These are phyloP conservation scores for Gossypium trilobum DNA, from an alignment of 441 rosid species.

Conservation along the genomic window DNA sequence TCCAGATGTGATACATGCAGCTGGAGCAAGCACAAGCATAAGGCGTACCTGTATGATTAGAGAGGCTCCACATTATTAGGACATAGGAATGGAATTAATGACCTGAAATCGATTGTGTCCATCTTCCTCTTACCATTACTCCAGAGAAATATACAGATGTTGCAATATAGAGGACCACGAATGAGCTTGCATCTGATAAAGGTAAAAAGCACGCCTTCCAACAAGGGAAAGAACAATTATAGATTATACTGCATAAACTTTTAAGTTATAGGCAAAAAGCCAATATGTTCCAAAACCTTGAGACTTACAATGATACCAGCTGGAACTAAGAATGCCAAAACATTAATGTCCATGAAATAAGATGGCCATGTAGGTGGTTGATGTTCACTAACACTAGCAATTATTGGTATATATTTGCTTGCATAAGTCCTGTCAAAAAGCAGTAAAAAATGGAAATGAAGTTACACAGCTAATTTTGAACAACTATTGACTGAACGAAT, in stretches of 20 bases:
- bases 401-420: constrained; percentile 97
- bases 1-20: constrained; percentile 98
- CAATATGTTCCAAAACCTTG: constrained; percentile 6
- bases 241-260: constrained; percentile 5
- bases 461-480: neutral
- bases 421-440: constrained; percentile 78
- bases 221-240: constrained; percentile 19
- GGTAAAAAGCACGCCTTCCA: constrained; percentile 97
- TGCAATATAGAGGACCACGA: constrained; percentile 78
- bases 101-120: neutral
- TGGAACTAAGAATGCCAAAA: constrained; percentile 97
- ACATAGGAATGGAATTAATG: neutral
- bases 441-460: neutral
- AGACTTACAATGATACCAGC: constrained; percentile 91
- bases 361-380: constrained; percentile 99
- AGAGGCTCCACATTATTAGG: neutral
- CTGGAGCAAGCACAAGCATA: constrained; percentile 99
- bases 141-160: constrained; percentile 96
- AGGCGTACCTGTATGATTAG: constrained; percentile 70
- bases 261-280: constrained; percentile 3
- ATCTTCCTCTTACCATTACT: constrained; percentile 69
- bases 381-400: constrained; percentile 99
- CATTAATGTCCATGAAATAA: constrained; percentile 98
- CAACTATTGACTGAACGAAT: constrained; percentile 2
- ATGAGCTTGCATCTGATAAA: constrained; percentile 95